Conservation (phyloP, 2,329 filamentous ascomycete genomes). For the Paracamarosporium sp. region DNA sequence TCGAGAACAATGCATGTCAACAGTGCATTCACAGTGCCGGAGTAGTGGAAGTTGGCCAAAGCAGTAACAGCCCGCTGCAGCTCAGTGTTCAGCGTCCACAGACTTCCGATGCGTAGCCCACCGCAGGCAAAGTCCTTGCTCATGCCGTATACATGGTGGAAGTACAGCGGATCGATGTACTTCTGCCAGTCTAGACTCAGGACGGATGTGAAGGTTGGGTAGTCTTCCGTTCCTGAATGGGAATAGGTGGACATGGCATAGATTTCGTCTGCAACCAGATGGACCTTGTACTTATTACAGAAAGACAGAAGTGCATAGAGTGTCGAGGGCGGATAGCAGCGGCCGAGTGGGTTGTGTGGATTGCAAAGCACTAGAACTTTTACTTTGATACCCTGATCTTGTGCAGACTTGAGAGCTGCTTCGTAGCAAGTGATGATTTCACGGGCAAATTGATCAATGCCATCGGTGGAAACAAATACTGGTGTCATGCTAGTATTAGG, state of each 20-base stretch:
- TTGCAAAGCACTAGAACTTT: constrained; percentile 52
- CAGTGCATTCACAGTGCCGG: not conserved
- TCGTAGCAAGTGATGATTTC: constrained; percentile 47
- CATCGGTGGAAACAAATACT: constrained; percentile 47
- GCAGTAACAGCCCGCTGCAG: constrained; percentile 4
- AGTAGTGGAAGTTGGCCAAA: constrained; percentile 8
- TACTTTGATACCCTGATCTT: constrained; percentile 40
- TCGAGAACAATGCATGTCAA: constrained; percentile 8
- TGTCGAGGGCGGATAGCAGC: constrained; percentile 27
- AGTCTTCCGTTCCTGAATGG: constrained; percentile 9
- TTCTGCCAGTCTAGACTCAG: constrained; percentile 31
- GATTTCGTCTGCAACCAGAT: constrained; percentile 66
- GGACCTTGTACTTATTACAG: constrained; percentile 22
- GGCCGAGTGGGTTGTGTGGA: constrained; percentile 52
- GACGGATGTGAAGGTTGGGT: constrained; percentile 28
- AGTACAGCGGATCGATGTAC: constrained; percentile 56
- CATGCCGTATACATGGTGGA: constrained; percentile 60
- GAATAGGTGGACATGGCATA: constrained; percentile 61
- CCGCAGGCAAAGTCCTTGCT: constrained; percentile 24
- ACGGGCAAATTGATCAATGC: constrained; percentile 47
- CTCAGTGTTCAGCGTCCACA: constrained; percentile 23
- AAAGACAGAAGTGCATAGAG: not conserved
- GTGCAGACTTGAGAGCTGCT: constrained; percentile 40
- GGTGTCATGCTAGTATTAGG: constrained; percentile 35
- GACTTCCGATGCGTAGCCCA: constrained; percentile 10